phyloP scores from a whole-genome alignment of 2,329 filamentous ascomycete genomes.

The Fusarium sp. region DNA sequence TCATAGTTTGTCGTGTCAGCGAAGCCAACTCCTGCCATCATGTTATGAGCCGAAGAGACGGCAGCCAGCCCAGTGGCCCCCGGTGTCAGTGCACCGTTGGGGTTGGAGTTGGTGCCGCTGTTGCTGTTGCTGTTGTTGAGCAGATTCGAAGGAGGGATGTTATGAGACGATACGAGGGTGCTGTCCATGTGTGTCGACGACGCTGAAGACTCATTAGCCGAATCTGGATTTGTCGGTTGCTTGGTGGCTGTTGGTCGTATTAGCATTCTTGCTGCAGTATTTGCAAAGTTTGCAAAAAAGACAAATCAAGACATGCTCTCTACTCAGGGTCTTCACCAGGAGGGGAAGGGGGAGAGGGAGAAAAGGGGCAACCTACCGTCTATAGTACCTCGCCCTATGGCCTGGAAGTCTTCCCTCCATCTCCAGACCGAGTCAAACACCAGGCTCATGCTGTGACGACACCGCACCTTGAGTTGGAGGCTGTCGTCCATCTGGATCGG shows the following conservation, averaged over 20 bases:
- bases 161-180: slow-evolving; percentile 62
- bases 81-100: slow-evolving; percentile 65
- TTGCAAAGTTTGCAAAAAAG: slow-evolving; percentile 32
- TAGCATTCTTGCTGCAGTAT: slow-evolving; percentile 32
- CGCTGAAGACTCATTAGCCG: slow-evolving; percentile 76
- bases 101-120: slow-evolving; percentile 28
- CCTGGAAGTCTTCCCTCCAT: slow-evolving; percentile 83
- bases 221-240: slow-evolving; percentile 87
- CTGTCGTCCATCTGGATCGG: slow-evolving; percentile 72
- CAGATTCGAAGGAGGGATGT: slow-evolving; percentile 57
- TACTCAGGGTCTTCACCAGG: slow-evolving; percentile 30
- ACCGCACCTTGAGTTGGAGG: slow-evolving; percentile 83
- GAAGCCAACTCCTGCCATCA: slow-evolving; percentile 66
- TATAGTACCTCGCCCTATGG: slow-evolving; percentile 74
- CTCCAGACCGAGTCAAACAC: slow-evolving; percentile 88
- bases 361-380: slow-evolving; percentile 68
- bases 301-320: slow-evolving; percentile 44
- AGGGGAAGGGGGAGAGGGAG: slow-evolving; percentile 17
- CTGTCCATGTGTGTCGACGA: slow-evolving; percentile 73
- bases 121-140: slow-evolving; percentile 48
- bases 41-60: slow-evolving; percentile 53
- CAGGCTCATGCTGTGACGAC: slow-evolving; percentile 85
- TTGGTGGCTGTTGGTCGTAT: slow-evolving; percentile 69
- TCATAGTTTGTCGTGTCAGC: slow-evolving; percentile 79
- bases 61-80: slow-evolving; percentile 59